These are phyloP conservation scores for Penicillium herquei DNA, from an alignment of 495 filamentous ascomycete genomes.

Conservation along the genomic window DNA sequence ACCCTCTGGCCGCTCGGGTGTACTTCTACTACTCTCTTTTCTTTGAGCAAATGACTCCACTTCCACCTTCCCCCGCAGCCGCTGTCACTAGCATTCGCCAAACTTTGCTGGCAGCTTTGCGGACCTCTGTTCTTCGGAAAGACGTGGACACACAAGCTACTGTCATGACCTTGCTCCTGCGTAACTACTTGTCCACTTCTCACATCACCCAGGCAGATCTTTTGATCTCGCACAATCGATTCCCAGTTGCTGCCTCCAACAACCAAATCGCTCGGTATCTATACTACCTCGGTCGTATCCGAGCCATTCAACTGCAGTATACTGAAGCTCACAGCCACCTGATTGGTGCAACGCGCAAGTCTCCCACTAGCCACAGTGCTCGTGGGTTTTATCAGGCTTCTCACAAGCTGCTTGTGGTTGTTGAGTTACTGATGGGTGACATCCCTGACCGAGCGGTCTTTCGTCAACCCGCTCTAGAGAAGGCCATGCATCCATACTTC, in stretches of 20 bases:
- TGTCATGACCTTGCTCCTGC: conserved; percentile 88
- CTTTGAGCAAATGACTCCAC: conserved; percentile 80
- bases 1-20: conserved; percentile 88
- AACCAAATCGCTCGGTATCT: conserved; percentile 97
- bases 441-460: conserved; percentile 94
- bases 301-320: conserved; percentile 93
- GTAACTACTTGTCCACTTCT: conserved; percentile 93
- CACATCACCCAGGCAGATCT: conserved; percentile 97
- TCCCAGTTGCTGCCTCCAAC: conserved; percentile 89
- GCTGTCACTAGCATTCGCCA: conserved; percentile 83
- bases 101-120: conserved; percentile 79
- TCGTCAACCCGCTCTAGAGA: conserved; percentile 81
- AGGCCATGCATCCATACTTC: conserved; percentile 86
- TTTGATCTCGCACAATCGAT: conserved; percentile 89
- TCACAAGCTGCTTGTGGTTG: conserved; percentile 89
- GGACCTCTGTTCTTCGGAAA: conserved; percentile 91
- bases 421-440: conserved; percentile 97
- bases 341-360: conserved; percentile 88
- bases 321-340: conserved; percentile 95
- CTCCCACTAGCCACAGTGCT: conserved; percentile 82
- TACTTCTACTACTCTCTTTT: conserved; percentile 98
- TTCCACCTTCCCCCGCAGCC: conserved; percentile 83
- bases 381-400: conserved; percentile 93
- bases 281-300: conserved; percentile 94
- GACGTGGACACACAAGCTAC: conserved; percentile 95